These are phyloP conservation scores for Xylaria sp. DNA, from an alignment of 2,329 filamentous ascomycete genomes.

Conservation along the genomic window DNA sequence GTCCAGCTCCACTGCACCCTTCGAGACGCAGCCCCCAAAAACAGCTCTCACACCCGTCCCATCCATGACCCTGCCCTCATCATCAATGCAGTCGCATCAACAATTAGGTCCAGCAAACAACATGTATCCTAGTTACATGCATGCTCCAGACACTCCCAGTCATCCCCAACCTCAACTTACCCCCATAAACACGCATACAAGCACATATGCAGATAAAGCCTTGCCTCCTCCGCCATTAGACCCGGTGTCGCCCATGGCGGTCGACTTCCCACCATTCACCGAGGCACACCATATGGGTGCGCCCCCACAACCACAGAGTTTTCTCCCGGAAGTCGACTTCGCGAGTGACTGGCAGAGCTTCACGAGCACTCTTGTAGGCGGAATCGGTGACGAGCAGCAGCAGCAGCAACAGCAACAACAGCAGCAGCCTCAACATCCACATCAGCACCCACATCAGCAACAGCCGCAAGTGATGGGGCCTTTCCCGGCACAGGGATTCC, in stretches of 20 bases:
- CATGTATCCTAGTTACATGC: slow-evolving; percentile 31
- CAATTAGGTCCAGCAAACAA: slow-evolving; percentile 19
- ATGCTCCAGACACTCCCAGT: slow-evolving; percentile 19
- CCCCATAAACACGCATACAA: slow-evolving; percentile 27
- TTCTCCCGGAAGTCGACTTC: slow-evolving; percentile 44
- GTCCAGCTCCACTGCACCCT: slow-evolving; percentile 29
- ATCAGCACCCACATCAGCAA: slow-evolving; percentile 3
- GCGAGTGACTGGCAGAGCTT: slow-evolving; percentile 48
- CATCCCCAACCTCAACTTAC: slow-evolving; percentile 33
- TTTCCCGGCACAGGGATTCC: slow-evolving; percentile 39
- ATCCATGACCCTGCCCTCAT: slow-evolving; percentile 35
- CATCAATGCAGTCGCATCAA: slow-evolving; percentile 29
- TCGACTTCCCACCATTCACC: slow-evolving; percentile 42
- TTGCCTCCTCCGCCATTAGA: slow-evolving; percentile 46
- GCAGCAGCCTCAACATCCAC: slow-evolving; percentile 3
- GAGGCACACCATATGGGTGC: slow-evolving; percentile 27
- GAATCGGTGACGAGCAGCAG: slow-evolving; percentile 23
- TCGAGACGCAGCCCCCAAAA: slow-evolving; percentile 32
- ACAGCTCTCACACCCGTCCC: slow-evolving; percentile 23
- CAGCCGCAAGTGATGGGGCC: slow-evolving; percentile 28
- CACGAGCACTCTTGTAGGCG: slow-evolving; percentile 44
- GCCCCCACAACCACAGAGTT: slow-evolving; percentile 24
- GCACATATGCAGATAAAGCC: slow-evolving; percentile 45
- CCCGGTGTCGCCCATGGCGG: slow-evolving; percentile 45
- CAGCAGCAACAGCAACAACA: slow-evolving; percentile 25